Percentiles rank a stretch among this genome's conserved stretches.
Evolutionary conservation across 345 rosid species (phyloP).

Genomic region (Pelargonium nanum): DNA sequence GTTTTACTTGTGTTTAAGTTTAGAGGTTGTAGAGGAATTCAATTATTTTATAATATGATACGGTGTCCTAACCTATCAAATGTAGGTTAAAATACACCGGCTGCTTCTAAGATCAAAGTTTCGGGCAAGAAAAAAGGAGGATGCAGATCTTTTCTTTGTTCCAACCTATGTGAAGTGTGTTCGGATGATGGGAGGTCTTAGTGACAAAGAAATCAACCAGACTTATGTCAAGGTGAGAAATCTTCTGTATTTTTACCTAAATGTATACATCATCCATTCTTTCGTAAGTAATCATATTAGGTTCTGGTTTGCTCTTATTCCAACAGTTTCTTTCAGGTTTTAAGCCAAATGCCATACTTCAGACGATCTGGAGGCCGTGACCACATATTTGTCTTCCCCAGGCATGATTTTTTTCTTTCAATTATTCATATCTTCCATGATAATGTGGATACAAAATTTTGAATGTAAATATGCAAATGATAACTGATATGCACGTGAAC

Average conservation of each 20-base stretch:
- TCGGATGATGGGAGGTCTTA: constrained; percentile 86
- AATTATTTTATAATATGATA: too few species aligned
- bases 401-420: constrained; percentile 27
- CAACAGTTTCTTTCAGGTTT: constrained; percentile 33
- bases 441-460: background rate
- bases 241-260: background rate
- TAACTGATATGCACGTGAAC: background rate
- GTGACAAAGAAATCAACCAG: constrained; percentile 77
- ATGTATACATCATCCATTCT: background rate
- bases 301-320: background rate
- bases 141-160: constrained; percentile 90
- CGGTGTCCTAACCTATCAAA: background rate
- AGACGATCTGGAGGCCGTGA: constrained; percentile 92
- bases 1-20: too few species aligned
- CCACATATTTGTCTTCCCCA: constrained; percentile 88
- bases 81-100: constrained; percentile 79
- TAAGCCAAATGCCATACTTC: constrained; percentile 89
- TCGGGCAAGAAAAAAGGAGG: constrained; percentile 63
- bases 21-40: background rate
- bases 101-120: constrained; percentile 50
- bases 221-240: constrained; percentile 71
- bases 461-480: background rate
- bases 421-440: background rate
- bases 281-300: too few species aligned
- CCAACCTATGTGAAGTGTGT: constrained; percentile 88